phyloP scores from a whole-genome alignment of 2,329 filamentous ascomycete species.

The Hymenoscyphus repandus region DNA sequence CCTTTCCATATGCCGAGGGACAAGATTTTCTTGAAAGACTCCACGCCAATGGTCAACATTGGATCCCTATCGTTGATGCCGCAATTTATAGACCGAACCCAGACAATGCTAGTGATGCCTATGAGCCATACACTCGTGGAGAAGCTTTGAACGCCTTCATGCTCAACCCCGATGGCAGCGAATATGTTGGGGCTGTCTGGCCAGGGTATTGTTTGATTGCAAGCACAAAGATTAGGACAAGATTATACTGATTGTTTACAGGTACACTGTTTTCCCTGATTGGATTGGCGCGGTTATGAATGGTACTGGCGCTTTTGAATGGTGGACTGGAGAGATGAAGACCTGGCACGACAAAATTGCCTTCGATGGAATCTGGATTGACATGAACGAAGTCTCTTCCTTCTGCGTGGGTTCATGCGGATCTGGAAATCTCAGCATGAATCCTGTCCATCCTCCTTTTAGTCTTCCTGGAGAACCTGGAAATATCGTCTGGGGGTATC shows the following conservation, averaged over 20 bases:
- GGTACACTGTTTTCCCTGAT: constrained; percentile 64
- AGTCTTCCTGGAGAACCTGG: constrained; percentile 36
- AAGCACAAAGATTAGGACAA: no score
- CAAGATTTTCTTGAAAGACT: constrained; percentile 62
- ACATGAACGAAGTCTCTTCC: constrained; percentile 56
- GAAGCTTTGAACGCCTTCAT: constrained; percentile 56
- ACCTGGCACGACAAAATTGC: constrained; percentile 62
- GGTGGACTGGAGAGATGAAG: constrained; percentile 65
- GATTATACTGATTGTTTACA: no score
- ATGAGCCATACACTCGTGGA: constrained; percentile 57
- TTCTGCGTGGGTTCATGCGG: constrained; percentile 55
- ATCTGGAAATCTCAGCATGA: constrained; percentile 50
- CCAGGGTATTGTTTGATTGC: no score
- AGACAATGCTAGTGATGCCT: constrained; percentile 53
- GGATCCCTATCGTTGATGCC: constrained; percentile 75
- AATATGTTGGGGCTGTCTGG: constrained; percentile 66
- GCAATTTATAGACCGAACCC: constrained; percentile 60
- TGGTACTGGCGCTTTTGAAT: constrained; percentile 57
- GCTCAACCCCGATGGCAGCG: constrained; percentile 54
- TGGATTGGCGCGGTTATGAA: constrained; percentile 68
- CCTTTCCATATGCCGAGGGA: constrained; percentile 15
- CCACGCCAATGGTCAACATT: constrained; percentile 62
- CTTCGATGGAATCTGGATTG: constrained; percentile 75
- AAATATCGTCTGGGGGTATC: constrained; percentile 54
- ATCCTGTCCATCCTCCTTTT: constrained; percentile 62